Evolutionary conservation across 208 protist genomes (phyloP).

Genomic region (Wallacemonas collosoma): DNA sequence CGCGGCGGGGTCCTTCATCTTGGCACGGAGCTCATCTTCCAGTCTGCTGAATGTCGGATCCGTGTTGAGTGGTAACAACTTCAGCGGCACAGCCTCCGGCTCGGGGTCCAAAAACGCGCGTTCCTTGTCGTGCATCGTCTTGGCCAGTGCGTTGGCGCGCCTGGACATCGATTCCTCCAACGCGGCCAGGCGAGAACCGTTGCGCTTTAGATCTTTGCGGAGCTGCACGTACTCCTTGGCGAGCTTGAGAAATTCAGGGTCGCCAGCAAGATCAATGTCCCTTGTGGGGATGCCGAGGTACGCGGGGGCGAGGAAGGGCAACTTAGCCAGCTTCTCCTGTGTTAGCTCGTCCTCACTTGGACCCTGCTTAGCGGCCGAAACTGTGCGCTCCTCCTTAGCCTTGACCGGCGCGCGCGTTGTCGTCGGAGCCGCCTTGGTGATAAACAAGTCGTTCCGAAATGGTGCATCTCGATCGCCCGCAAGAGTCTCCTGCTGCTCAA

Average conservation of each 20-base stretch:
- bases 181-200: constrained; percentile 42
- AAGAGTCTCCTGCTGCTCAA: constrained; percentile 17
- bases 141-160: constrained; percentile 29
- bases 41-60: constrained; percentile 40
- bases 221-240: constrained; percentile 38
- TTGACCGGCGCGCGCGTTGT: background rate
- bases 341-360: constrained; percentile 10
- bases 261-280: constrained; percentile 39
- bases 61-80: constrained; percentile 52
- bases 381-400: constrained; percentile 11
- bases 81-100: constrained; percentile 53
- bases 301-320: constrained; percentile 43
- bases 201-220: constrained; percentile 27
- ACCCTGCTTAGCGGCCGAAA: background rate
- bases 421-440: constrained; percentile 14
- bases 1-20: constrained; percentile 30
- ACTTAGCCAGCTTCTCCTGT: constrained; percentile 22
- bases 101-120: constrained; percentile 47
- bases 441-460: constrained; percentile 22
- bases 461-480: constrained; percentile 6
- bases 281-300: constrained; percentile 49
- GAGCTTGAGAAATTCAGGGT: constrained; percentile 35
- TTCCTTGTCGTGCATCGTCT: constrained; percentile 48
- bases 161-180: constrained; percentile 41
- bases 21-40: constrained; percentile 53